Evolutionary conservation across 129 eudicot genomes (phyloP), one percentile per base, ranked within the genome.

Genomic region (Erigeron canadensis): DNA sequence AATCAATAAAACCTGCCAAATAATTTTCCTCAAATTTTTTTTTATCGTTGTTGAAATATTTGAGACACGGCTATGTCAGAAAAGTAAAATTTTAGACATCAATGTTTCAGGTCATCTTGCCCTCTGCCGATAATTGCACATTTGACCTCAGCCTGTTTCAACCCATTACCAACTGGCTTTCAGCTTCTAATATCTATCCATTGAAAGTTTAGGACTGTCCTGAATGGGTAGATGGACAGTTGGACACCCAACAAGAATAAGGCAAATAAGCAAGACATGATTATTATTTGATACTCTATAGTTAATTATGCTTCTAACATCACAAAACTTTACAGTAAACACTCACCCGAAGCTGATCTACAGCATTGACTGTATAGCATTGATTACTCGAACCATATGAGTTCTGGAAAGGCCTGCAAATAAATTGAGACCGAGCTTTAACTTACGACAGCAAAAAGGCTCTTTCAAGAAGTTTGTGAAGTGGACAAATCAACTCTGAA

Each of bases 261-360:
- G 70, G 50, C 15, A 7, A 8, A 50, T 50, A 71, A 64, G 38
- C 55, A 28, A 66, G 15, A 72, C 1, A 46, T 16, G 44, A 47
- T 40, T 44, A 38, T 19, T 55, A 10, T 40, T 28, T 70, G 23
- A 68, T 22, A 69, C 57, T 1, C 40, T 38, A 60, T 10, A 41
- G 17, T 54, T 39, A 57, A 64, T 8, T 8, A 16, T 10, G 58
- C 37, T 21, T 71, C 60, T 19, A 38, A 34, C 34, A 66, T 40
- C 43, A 57, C 12, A 18, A 46, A 55, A 18, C 51, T 65, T 73
- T 42, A 54, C 63, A 37, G 10, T 56, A 67, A 78, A 55, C 63
- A 85, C 96, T 85, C 82, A 94, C 98, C 88, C 80, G 71, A 71
- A 70, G 90, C 67, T 75, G 87, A 65, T 89, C 90, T 77, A 94